Evolutionary conservation across 2,329 filamentous ascomycete genomes (phyloP).

Genomic region (Nothophaeocryptopus gaeumannii): DNA sequence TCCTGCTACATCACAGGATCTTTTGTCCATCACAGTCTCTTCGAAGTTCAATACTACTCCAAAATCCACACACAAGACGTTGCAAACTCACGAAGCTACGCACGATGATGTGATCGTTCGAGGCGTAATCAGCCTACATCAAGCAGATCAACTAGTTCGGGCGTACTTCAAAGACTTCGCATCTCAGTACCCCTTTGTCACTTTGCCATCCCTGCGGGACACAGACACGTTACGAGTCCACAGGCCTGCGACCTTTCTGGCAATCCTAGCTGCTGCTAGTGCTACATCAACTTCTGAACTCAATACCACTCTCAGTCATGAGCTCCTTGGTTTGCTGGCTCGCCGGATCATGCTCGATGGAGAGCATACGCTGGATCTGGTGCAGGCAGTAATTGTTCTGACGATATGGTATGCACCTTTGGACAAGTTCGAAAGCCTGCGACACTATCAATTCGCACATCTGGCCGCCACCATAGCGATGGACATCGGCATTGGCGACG

Average conservation of each 20-base stretch:
- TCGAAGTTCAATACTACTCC: neutral
- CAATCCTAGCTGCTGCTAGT: constrained; percentile 6
- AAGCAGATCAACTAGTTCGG: constrained; percentile 4
- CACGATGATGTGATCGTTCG: constrained; percentile 6
- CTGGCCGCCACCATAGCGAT: constrained; percentile 9
- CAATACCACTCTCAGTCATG: constrained; percentile 6
- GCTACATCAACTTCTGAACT: constrained; percentile 3
- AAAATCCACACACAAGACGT: neutral
- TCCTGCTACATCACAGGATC: neutral
- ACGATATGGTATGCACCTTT: constrained; percentile 11
- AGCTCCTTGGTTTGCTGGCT: constrained; percentile 5
- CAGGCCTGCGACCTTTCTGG: constrained; percentile 6
- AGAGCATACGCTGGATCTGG: constrained; percentile 7
- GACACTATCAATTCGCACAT: constrained; percentile 11
- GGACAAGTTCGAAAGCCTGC: constrained; percentile 11
- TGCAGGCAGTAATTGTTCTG: constrained; percentile 8
- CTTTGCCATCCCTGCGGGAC: neutral
- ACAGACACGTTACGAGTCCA: constrained; percentile 1
- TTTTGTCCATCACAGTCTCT: neutral
- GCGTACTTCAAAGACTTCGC: constrained; percentile 5
- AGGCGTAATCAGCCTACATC: neutral
- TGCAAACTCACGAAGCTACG: neutral
- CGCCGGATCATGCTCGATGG: constrained; percentile 8
- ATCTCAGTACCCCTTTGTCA: constrained; percentile 8
- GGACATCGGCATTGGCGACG: constrained; percentile 8